A percentile compares a stretch with the other conserved stretches of the same genome.
Conservation (phyloP, 306 rosid species). For the Comarum palustre region DNA sequence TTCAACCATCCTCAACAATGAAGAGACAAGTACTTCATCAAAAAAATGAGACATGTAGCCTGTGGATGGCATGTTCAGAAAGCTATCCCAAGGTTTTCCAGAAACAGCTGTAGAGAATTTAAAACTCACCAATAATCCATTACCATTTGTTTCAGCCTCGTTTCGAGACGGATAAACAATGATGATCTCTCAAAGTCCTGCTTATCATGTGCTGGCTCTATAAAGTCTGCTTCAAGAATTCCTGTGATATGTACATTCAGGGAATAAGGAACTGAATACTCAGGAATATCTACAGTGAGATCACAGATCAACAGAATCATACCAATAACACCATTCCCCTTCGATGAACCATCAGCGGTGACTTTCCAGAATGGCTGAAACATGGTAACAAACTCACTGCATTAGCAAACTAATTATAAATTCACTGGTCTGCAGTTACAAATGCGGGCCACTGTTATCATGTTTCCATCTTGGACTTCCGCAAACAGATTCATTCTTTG, state of each 20-base stretch:
- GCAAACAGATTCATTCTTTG: conserved; percentile 15
- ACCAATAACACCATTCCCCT: conserved; percentile 86
- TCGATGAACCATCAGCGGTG: conserved; percentile 54
- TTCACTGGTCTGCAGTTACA: conserved; percentile 18
- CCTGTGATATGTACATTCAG: conserved; percentile 46
- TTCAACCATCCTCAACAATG: neutral
- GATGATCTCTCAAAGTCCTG: conserved; percentile 95
- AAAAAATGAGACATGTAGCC: neutral
- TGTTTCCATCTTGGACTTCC: conserved; percentile 24
- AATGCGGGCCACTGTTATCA: conserved; percentile 3
- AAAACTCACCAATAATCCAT: conserved; percentile 72
- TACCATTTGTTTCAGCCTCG: conserved; percentile 73
- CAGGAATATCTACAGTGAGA: conserved; percentile 7
- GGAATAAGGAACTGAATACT: conserved; percentile 21
- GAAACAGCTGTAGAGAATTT: neutral
- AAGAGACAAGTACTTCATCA: too few species aligned
- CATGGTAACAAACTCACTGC: conserved; percentile 23
- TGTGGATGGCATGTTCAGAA: neutral
- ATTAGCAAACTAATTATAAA: conserved; percentile 28
- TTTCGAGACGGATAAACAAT: conserved; percentile 63
- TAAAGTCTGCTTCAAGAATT: conserved; percentile 86
- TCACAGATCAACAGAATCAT: conserved; percentile 34
- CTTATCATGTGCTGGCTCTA: conserved; percentile 97
- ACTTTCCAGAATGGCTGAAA: conserved; percentile 95
- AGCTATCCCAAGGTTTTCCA: neutral